These are phyloP conservation scores for Pythium coloratum DNA, from an alignment of 352 stramenopile genomes.

Conservation along the genomic window DNA sequence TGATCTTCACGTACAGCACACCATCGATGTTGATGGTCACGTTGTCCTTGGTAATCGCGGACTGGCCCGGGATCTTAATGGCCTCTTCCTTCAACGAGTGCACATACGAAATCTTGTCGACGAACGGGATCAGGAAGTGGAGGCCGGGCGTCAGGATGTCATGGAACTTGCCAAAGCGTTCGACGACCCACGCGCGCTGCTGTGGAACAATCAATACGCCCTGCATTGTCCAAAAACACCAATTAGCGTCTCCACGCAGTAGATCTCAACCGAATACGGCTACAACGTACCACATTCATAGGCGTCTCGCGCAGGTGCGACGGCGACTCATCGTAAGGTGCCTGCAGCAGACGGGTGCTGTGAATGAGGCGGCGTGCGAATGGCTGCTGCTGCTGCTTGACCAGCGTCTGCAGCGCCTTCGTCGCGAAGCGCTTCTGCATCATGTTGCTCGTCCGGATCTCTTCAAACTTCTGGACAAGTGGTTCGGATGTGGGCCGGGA, in stretches of 20 bases:
- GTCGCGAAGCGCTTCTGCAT: conserved; percentile 21
- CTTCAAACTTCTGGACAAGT: conserved; percentile 1
- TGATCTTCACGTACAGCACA: conserved; percentile 92
- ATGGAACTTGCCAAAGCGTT: conserved; percentile 92
- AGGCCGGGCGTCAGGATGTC: conserved; percentile 81
- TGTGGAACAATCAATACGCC: conserved; percentile 87
- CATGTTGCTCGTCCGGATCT: conserved; percentile 21
- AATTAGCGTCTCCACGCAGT: not conserved
- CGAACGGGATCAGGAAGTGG: conserved; percentile 89
- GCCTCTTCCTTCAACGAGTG: conserved; percentile 92
- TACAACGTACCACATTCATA: conserved; percentile 25
- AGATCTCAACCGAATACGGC: not conserved
- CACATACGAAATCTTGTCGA: conserved; percentile 90
- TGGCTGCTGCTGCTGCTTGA: conserved; percentile 9
- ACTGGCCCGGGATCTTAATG: conserved; percentile 90
- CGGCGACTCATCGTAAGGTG: conserved; percentile 25
- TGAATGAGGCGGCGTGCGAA: conserved; percentile 23
- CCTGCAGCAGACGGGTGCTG: conserved; percentile 21
- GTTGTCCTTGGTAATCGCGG: conserved; percentile 91
- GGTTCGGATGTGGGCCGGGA: conserved; percentile 9
- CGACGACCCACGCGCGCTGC: conserved; percentile 88
- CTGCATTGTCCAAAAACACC: conserved; percentile 26
- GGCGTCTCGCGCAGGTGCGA: conserved; percentile 30
- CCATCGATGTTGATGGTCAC: conserved; percentile 92
- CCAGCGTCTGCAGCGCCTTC: conserved; percentile 17